Conservation (phyloP, 169 alveolate genomes). For the Perkinsus chesapeaki region DNA sequence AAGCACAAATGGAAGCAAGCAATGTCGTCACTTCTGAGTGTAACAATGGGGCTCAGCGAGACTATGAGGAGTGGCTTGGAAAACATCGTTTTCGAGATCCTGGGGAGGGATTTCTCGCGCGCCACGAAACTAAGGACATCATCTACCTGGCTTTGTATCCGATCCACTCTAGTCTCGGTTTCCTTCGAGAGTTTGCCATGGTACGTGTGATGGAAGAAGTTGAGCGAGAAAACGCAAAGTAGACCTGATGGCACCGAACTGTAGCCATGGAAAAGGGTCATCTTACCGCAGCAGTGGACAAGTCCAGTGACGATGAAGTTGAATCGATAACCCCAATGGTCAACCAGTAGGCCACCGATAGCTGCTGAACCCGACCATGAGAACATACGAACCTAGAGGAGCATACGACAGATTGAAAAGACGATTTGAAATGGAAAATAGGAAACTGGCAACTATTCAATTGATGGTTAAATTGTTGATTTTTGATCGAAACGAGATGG, state of each 20-base stretch:
- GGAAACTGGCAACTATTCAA: too few relatives aligned
- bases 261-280: neutral
- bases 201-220: constrained; percentile 1
- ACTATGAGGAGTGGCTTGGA: neutral
- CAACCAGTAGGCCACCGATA: neutral
- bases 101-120: neutral
- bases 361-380: neutral
- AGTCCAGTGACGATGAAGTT: neutral
- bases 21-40: neutral
- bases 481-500: too few relatives aligned
- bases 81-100: neutral
- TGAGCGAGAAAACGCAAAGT: neutral
- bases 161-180: neutral
- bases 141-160: neutral
- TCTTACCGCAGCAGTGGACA: neutral
- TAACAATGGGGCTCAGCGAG: neutral
- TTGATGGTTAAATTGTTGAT: too few relatives aligned
- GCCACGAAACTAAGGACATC: neutral
- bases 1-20: neutral
- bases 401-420: neutral
- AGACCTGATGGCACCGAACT: neutral
- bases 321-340: neutral
- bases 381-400: neutral
- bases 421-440: too few relatives aligned
- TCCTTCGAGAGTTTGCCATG: neutral